A percentile compares a stretch with the other conserved stretches of the same genome.
phyloP scores from a whole-genome alignment of 306 rosid genomes.

The Rosa multiflora region DNA sequence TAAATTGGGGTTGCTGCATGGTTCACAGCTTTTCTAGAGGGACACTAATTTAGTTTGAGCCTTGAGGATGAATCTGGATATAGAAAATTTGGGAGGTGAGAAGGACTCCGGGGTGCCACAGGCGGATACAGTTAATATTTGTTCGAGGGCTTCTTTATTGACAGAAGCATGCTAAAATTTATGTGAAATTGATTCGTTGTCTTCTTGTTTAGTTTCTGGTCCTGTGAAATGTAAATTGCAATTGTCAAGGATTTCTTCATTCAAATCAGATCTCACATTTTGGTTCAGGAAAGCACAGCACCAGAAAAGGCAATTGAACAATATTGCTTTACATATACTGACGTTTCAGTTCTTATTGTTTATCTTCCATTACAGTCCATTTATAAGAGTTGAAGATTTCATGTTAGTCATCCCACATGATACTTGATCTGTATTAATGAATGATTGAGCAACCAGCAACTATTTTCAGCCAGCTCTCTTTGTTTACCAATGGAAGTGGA shows the following conservation, averaged over 20 bases:
- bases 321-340: conserved; percentile 9
- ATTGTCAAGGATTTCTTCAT: conserved; percentile 41
- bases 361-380: not conserved
- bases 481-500: not conserved
- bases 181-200: conserved; percentile 50
- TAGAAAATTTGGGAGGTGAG: conserved; percentile 25
- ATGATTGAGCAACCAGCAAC: not conserved
- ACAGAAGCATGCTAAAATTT: conserved; percentile 51
- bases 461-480: not conserved
- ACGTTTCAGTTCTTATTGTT: conserved; percentile 7
- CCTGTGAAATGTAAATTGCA: conserved; percentile 57
- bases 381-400: not conserved
- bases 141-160: conserved; percentile 47
- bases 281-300: conserved; percentile 13
- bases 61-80: conserved; percentile 28
- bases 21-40: conserved; percentile 34
- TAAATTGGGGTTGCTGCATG: conserved; percentile 19
- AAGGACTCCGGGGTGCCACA: conserved; percentile 36
- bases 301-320: conserved; percentile 21
- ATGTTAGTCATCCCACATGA: not conserved
- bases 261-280: conserved; percentile 37
- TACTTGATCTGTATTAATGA: not conserved
- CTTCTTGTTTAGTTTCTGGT: conserved; percentile 24
- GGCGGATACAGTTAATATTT: conserved; percentile 50
- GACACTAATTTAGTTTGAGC: conserved; percentile 26